Conservation (phyloP, 2,329 filamentous ascomycete species). For the Cladorrhinum sp. region DNA sequence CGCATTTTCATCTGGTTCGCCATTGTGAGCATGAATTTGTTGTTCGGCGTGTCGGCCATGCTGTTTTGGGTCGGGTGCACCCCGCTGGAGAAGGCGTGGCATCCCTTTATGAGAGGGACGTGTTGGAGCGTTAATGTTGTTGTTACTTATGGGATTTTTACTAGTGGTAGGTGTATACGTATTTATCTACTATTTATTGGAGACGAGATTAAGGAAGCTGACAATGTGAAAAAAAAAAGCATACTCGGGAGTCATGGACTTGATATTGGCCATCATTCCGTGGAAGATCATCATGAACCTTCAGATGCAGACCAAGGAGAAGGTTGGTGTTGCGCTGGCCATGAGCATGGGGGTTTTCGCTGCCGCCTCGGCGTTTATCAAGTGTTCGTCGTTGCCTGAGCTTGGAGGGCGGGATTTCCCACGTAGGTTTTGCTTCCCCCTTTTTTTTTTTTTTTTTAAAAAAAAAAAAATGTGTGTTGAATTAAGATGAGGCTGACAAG, state of each 20-base stretch:
- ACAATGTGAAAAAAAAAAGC: slow-evolving; percentile 8
- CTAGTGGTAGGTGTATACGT: slow-evolving; percentile 17
- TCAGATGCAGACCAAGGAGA: slow-evolving; percentile 43
- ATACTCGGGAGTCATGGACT: slow-evolving; percentile 31
- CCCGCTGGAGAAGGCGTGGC: slow-evolving; percentile 21
- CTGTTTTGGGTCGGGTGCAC: slow-evolving; percentile 23
- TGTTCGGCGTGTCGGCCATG: slow-evolving; percentile 24
- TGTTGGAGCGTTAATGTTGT: slow-evolving; percentile 22
- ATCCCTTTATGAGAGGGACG: slow-evolving; percentile 12
- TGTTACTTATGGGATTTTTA: slow-evolving; percentile 19
- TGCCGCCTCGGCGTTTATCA: slow-evolving; percentile 25
- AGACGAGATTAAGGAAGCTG: slow-evolving; percentile 9
- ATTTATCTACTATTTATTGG: slow-evolving; percentile 6
- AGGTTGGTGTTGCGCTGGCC: slow-evolving; percentile 40
- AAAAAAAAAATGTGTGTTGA: neutral
- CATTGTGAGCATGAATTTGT: slow-evolving; percentile 26
- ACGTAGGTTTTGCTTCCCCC: slow-evolving; percentile 14
- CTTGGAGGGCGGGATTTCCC: slow-evolving; percentile 23
- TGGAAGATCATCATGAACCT: slow-evolving; percentile 43
- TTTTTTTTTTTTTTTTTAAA: neutral
- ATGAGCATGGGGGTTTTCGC: slow-evolving; percentile 38
- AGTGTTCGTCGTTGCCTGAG: slow-evolving; percentile 26
- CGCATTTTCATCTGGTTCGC: slow-evolving; percentile 24
- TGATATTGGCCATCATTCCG: slow-evolving; percentile 38
- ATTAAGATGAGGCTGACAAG: neutral